Conservation (phyloP, 2,329 filamentous ascomycete genomes). For the Akanthomyces uredinophilus region DNA sequence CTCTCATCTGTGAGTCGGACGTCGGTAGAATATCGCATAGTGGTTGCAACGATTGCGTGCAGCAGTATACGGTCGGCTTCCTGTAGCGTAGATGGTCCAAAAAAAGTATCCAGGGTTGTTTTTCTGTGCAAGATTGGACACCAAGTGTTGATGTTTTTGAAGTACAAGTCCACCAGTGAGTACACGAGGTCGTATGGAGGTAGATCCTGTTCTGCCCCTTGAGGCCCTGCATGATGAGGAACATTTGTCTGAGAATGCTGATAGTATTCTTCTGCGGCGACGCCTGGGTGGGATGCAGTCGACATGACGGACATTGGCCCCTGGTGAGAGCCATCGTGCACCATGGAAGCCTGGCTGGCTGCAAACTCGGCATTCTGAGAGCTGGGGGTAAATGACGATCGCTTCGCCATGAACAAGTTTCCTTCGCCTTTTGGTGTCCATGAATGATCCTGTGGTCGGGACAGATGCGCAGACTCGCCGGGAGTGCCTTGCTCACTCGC, state of each 20-base stretch:
- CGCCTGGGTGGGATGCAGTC: conserved; percentile 33
- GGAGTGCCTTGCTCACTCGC: conserved; percentile 54
- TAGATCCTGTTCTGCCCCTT: conserved; percentile 54
- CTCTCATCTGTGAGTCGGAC: conserved; percentile 66
- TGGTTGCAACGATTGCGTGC: conserved; percentile 85
- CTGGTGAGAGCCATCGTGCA: conserved; percentile 48
- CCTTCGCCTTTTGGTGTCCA: conserved; percentile 53
- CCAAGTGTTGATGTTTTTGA: conserved; percentile 77
- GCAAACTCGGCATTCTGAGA: conserved; percentile 47
- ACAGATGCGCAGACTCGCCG: conserved; percentile 41
- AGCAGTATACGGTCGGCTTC: conserved; percentile 78
- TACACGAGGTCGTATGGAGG: conserved; percentile 72
- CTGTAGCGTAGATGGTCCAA: conserved; percentile 69
- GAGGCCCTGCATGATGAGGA: conserved; percentile 11
- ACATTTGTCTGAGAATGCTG: conserved; percentile 17
- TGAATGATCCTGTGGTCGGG: conserved; percentile 45
- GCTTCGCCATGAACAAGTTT: conserved; percentile 56
- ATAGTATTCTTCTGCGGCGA: conserved; percentile 47
- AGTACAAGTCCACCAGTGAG: conserved; percentile 68
- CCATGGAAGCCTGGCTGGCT: conserved; percentile 40
- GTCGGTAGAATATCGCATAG: conserved; percentile 78
- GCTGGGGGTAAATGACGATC: conserved; percentile 42
- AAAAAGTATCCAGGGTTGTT: conserved; percentile 74
- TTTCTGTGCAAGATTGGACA: conserved; percentile 87
- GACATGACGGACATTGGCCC: conserved; percentile 37